These are phyloP conservation scores for Fusarium tjaetaba DNA, from an alignment of 2,329 filamentous ascomycete genomes.

Conservation along the genomic window DNA sequence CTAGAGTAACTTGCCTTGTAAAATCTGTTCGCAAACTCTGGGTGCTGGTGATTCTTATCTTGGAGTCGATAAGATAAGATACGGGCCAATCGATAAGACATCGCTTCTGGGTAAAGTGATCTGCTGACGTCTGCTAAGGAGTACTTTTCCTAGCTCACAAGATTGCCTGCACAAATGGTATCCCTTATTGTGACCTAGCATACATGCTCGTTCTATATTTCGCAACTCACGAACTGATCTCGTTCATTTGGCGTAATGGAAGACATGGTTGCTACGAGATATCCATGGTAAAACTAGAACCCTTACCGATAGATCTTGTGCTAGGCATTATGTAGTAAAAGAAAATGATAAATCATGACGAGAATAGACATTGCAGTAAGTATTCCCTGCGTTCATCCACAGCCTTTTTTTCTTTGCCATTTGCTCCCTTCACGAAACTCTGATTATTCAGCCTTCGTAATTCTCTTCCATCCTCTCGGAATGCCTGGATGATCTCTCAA, in stretches of 20 bases:
- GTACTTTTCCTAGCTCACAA: rapidly evolving
- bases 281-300: rapidly evolving
- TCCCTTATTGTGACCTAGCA: background rate
- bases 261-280: rapidly evolving
- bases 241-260: background rate
- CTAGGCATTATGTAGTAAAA: background rate
- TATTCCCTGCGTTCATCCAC: rapidly evolving
- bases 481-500: too few species aligned
- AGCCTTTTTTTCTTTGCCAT: rapidly evolving
- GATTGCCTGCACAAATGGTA: background rate
- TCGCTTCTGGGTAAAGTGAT: rapidly evolving
- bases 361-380: too few species aligned
- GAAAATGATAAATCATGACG: rapidly evolving
- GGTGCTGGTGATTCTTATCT: background rate
- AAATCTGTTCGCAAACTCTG: background rate
- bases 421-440: background rate
- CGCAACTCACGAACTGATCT: background rate
- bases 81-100: rapidly evolving
- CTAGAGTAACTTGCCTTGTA: too few species aligned
- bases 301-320: rapidly evolving
- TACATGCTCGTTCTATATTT: background rate
- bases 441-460: rapidly evolving
- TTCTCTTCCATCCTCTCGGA: rapidly evolving
- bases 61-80: background rate
- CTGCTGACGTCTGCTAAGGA: background rate